A percentile compares a stretch with the other conserved stretches of the same genome.
These are phyloP conservation scores for Telfairia occidentalis DNA, from an alignment of 331 rosid species.

Conservation along the genomic window DNA sequence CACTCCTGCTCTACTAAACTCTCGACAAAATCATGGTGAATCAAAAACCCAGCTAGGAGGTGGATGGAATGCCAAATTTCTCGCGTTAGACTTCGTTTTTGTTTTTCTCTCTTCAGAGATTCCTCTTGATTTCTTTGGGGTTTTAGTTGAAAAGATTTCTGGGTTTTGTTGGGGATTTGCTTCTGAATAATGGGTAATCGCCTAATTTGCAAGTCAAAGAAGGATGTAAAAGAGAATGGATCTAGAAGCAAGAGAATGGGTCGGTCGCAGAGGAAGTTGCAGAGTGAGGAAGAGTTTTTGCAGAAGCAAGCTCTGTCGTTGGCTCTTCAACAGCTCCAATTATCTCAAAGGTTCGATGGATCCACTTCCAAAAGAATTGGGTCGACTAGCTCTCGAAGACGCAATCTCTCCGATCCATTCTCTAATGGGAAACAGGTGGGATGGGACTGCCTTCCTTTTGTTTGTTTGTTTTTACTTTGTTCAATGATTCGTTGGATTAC, in stretches of 20 bases:
- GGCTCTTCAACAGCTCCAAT: slow-evolving; percentile 86
- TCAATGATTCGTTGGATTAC: neutral
- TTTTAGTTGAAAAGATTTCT: neutral
- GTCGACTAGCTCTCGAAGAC: slow-evolving; percentile 75
- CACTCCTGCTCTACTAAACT: neutral
- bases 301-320: slow-evolving; percentile 85
- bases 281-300: slow-evolving; percentile 69
- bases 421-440: slow-evolving; percentile 54
- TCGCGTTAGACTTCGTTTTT: neutral
- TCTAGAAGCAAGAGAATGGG: slow-evolving; percentile 77
- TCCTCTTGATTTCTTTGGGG: neutral
- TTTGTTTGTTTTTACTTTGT: neutral
- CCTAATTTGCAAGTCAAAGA: slow-evolving; percentile 73
- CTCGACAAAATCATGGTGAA: neutral
- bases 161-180: slow-evolving; percentile 16
- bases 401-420: slow-evolving; percentile 44
- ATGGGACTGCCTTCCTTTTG: neutral
- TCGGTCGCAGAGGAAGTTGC: slow-evolving; percentile 79
- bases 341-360: slow-evolving; percentile 93
- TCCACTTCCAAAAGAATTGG: slow-evolving; percentile 88
- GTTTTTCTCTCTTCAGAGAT: no score
- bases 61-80: neutral
- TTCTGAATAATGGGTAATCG: slow-evolving; percentile 61
- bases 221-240: slow-evolving; percentile 64
- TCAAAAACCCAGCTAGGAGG: neutral